Conservation (phyloP, 139 green algal genomes). For the Tetradesmus obliquus region DNA sequence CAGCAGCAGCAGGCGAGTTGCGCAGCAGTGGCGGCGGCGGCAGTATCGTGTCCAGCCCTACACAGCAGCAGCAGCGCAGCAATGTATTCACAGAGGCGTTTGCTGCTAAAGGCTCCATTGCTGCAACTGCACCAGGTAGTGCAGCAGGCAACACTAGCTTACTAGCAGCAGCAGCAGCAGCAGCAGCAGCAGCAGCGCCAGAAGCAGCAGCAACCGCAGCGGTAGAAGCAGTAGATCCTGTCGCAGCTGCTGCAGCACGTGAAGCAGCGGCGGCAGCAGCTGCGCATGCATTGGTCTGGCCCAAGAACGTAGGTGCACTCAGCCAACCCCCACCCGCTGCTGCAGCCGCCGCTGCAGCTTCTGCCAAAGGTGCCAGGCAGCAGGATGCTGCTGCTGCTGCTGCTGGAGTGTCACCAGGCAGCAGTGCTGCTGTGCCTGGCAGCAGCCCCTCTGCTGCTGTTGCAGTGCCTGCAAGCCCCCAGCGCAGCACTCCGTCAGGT, state of each 20-base stretch:
- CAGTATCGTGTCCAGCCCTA: neutral
- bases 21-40: neutral
- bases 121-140: neutral
- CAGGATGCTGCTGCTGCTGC: neutral
- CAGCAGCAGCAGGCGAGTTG: neutral
- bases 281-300: neutral
- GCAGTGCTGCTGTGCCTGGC: neutral
- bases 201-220: neutral
- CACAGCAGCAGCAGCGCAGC: neutral
- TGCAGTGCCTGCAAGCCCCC: neutral
- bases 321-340: neutral
- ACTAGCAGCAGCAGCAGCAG: neutral
- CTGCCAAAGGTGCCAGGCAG: neutral
- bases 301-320: neutral
- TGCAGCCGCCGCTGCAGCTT: neutral
- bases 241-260: neutral
- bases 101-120: neutral
- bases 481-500: neutral
- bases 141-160: neutral
- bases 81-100: slow-evolving; percentile 15
- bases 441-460: neutral
- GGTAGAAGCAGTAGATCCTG: too few relatives aligned
- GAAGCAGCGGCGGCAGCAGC: neutral
- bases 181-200: neutral
- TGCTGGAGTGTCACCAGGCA: neutral